phyloP scores from a whole-genome alignment of 352 stramenopile species.

The Pythium phragmitis region DNA sequence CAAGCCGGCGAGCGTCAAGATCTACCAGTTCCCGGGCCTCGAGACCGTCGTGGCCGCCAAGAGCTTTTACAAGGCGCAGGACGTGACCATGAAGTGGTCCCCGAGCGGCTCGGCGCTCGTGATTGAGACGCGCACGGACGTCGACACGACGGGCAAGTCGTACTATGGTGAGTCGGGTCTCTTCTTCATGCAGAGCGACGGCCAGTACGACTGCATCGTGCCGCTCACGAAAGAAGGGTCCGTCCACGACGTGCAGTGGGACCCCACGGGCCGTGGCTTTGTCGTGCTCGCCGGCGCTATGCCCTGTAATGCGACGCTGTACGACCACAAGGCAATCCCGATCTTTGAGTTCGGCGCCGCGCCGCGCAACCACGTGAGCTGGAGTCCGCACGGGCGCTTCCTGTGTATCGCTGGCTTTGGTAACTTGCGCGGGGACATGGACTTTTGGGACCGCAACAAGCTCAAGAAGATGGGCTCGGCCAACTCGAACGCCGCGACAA shows the following conservation, averaged over 20 bases:
- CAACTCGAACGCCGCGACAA: conserved; percentile 79
- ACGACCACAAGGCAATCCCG: conserved; percentile 94
- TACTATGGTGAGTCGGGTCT: conserved; percentile 98
- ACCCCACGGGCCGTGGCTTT: conserved; percentile 91
- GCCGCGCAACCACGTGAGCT: conserved; percentile 95
- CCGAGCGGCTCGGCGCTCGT: conserved; percentile 83
- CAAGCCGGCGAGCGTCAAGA: conserved; percentile 82
- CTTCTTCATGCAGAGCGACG: conserved; percentile 94
- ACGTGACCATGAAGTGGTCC: conserved; percentile 90
- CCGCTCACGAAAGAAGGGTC: conserved; percentile 88
- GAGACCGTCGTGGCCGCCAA: conserved; percentile 74
- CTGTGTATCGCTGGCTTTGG: conserved; percentile 95
- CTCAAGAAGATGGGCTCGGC: conserved; percentile 92
- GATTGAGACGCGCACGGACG: conserved; percentile 90
- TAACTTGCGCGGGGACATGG: conserved; percentile 96
- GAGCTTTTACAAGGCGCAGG: conserved; percentile 91
- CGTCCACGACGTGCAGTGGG: conserved; percentile 96
- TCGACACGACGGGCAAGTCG: conserved; percentile 92
- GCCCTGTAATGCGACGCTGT: conserved; percentile 94
- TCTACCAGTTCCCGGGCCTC: conserved; percentile 79
- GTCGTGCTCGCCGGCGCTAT: conserved; percentile 94
- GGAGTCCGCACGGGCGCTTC: conserved; percentile 96
- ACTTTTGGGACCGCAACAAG: conserved; percentile 96
- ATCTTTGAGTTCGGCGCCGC: conserved; percentile 96
- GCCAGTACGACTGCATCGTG: conserved; percentile 90